Conservation (phyloP, 768 basidiomycete genomes). For the Podaxis rugospora region DNA sequence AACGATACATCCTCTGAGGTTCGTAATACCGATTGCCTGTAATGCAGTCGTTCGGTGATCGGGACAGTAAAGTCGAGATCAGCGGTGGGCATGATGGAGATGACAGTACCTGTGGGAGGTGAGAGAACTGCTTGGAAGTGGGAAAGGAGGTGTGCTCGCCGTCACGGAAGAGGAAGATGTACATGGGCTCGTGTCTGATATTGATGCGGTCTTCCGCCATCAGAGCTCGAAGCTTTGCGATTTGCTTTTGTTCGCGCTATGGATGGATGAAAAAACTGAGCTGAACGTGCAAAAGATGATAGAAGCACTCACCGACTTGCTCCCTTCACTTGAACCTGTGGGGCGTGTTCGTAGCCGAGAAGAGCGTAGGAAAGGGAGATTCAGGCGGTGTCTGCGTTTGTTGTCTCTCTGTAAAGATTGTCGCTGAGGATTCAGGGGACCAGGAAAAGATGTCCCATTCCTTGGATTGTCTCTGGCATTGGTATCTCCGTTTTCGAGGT, state of each 20-base stretch:
- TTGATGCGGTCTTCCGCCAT: conserved; percentile 50
- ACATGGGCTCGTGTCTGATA: conserved; percentile 55
- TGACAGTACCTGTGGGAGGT: conserved; percentile 42
- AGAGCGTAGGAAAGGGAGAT: neutral
- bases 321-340: conserved; percentile 22
- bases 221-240: conserved; percentile 22
- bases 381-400: neutral
- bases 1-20: conserved; percentile 58
- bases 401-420: neutral
- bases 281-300: neutral
- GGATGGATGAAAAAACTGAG: neutral
- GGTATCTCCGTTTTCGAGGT: neutral
- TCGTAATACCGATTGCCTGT: conserved; percentile 56
- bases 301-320: conserved; percentile 17
- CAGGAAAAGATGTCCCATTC: neutral
- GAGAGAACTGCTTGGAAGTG: neutral
- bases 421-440: neutral
- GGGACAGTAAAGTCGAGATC: conserved; percentile 46
- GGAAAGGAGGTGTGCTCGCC: conserved; percentile 25
- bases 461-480: neutral
- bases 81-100: conserved; percentile 48
- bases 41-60: conserved; percentile 52
- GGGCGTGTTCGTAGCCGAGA: conserved; percentile 14
- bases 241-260: conserved; percentile 13
- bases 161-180: conserved; percentile 60